Evolutionary conservation across 139 green algal species (phyloP).

Genomic region (Chlamydomonas asymmetrica): DNA sequence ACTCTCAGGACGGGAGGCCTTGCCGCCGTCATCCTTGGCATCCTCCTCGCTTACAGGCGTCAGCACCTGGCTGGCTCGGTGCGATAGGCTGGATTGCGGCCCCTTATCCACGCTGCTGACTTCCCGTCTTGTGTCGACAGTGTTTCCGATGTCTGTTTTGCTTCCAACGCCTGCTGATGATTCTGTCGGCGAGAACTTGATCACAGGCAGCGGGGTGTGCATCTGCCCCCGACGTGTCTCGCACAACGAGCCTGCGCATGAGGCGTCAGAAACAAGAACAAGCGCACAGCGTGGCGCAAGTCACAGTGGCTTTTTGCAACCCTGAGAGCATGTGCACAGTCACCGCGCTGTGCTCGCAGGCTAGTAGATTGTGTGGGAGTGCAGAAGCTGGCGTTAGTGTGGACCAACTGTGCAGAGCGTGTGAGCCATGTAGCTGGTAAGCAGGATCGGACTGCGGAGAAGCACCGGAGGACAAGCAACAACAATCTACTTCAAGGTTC

Average conservation of each 20-base stretch:
- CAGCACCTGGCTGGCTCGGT: neutral
- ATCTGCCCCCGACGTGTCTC: slow-evolving; percentile 32
- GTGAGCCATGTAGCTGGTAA: neutral
- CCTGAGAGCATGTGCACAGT: neutral
- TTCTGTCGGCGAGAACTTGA: slow-evolving; percentile 38
- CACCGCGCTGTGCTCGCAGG: neutral
- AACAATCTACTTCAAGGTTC: neutral
- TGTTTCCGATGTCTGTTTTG: neutral
- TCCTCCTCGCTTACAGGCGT: neutral
- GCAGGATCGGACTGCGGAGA: neutral
- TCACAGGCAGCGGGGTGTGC: slow-evolving; percentile 33
- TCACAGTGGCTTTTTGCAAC: neutral
- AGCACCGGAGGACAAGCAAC: neutral
- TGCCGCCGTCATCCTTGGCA: no score
- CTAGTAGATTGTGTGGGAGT: neutral
- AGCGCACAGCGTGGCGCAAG: neutral
- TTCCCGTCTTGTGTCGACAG: neutral
- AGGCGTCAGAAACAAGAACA: neutral
- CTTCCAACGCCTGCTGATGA: neutral
- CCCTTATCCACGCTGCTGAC: neutral
- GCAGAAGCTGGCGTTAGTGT: neutral
- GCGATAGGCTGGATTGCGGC: no score
- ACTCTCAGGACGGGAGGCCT: no score
- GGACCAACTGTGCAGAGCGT: no score
- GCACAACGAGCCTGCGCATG: slow-evolving; percentile 11